Evolutionary conservation across 768 basidiomycete genomes (phyloP).

Genomic region (Boletus insuetus): DNA sequence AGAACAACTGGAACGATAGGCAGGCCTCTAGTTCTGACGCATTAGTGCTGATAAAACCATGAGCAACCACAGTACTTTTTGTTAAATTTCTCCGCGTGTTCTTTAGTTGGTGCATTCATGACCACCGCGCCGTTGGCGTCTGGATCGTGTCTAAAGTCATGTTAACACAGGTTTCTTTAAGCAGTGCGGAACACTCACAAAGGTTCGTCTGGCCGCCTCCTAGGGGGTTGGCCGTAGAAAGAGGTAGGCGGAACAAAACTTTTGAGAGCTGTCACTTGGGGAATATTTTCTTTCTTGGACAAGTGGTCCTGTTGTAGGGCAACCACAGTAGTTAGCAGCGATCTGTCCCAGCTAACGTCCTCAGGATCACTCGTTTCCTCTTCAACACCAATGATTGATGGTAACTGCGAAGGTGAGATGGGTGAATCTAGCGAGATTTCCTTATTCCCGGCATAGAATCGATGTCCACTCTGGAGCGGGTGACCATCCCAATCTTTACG

Average conservation of each 20-base stretch:
- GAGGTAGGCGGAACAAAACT: conserved; percentile 53
- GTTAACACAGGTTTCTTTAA: neutral
- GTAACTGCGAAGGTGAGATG: conserved; percentile 51
- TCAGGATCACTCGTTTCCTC: conserved; percentile 25
- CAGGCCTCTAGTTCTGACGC: conserved; percentile 43
- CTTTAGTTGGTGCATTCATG: conserved; percentile 74
- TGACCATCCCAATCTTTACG: conserved; percentile 60
- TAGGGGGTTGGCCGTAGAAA: conserved; percentile 53
- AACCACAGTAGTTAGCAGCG: conserved; percentile 14
- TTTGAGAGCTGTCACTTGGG: conserved; percentile 11
- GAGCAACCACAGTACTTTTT: conserved; percentile 49
- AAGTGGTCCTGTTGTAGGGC: neutral
- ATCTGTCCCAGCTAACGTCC: conserved; percentile 6
- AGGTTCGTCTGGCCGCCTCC: conserved; percentile 27
- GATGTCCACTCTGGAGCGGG: conserved; percentile 39
- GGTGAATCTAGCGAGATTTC: conserved; percentile 60
- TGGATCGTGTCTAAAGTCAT: conserved; percentile 66
- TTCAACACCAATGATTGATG: conserved; percentile 38
- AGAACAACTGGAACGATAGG: conserved; percentile 81
- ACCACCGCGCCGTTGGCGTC: conserved; percentile 73
- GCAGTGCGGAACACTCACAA: conserved; percentile 11
- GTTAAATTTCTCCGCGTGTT: conserved; percentile 65
- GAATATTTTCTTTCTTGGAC: conserved; percentile 23
- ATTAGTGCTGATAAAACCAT: conserved; percentile 2
- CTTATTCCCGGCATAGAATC: conserved; percentile 50